Evolutionary conservation across 305 asterid species (phyloP), one percentile per base, ranked within the genome.

Genomic region (Fraxinus greggii): DNA sequence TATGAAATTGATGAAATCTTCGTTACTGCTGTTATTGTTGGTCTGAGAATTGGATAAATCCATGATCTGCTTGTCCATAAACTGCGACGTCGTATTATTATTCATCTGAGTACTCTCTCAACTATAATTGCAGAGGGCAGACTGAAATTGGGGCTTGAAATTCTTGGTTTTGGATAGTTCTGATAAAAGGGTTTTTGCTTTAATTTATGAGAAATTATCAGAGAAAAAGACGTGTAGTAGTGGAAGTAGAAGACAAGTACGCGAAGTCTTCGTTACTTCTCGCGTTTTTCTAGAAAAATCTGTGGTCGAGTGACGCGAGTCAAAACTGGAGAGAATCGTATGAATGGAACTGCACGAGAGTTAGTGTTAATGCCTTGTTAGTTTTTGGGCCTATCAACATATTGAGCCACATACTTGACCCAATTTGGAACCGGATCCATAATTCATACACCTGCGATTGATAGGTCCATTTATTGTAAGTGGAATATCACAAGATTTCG

Each of bases 61-160:
- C 99, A 93, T 95, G 92, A 93, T 93, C 93, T 93, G 99, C 88
- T 95, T 95, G 90, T 95, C 98, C 98, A 93, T 93, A 80, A 85
- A 92, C 87, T 89, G 92, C 84, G 94, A 90, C 81, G 95, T 23
- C 84, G 85, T 42, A 45, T 80, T 84, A 88, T 33, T 81, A 87
- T 92, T 93, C 98, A 94, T 94, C 90, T 85, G 90, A 77, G 83
- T 73, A 61, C 80, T 3, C 74, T n/a, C 31, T 79, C 84, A 75
- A 77, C 26, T 86, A n/a, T 24, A 65, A 65, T 65, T 28, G 19
- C 73, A 12, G 35, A 19, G 2, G 35, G 8, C 2, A 65, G 73
- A 65, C 33, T 28, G 35, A 24, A 28, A 26, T 3, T 65, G 73
- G n/a, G 32, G n/a, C 3, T 65, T 65, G 3, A 65, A 24, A 28